Evolutionary conservation across 805 yeast genomes (phyloP), one percentile per base, ranked within the genome.

Genomic region (Teunomyces pallodes): DNA sequence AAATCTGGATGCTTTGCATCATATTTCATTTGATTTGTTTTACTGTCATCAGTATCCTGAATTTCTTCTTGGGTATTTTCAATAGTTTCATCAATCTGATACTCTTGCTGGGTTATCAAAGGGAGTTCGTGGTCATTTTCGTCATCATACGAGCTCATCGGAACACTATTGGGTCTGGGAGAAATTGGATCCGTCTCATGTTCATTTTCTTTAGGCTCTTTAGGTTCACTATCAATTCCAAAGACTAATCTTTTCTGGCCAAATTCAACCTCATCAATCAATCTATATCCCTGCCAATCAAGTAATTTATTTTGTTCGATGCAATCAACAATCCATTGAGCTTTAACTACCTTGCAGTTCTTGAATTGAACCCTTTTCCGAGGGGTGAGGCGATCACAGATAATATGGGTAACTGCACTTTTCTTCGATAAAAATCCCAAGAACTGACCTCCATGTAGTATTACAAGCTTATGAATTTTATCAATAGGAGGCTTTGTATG

Each of bases 1-100:
- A 90, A 92, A 45, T 82, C 79, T 0, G 97, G 96, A 58, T 88
- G 84, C 46, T 79, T 81, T 30, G 96, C 88, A 59, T 85, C 86
- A 36, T 79, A 54, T 12, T 53, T 48, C 12, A 45, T 40, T n/a
- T 35, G 42, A 9, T 14, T 20, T 20, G 5, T 4, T 20, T 20
- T 32, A 12, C 32, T 32, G 12, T 8, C 17, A 10, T 40, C 42
- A 30, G 5, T n/a, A 8, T 13, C 44, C 5, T 31, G 30, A 10
- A 27, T n/a, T 9, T 42, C 45, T n/a, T 36, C 39, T 27, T 13
- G 29, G n/a, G 13, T n/a, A 16, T 4, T 24, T 38, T 38, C 46
- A n/a, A 26, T 12, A 20, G 4, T 43, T 27, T 52, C 50, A 16
- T 44, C 43, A 4, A 45, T 45, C 13, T 43, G 51, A 9, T 47